A percentile compares a stretch with the other conserved stretches of the same genome.
Evolutionary conservation across 495 filamentous ascomycete species (phyloP).

Genomic region (Xylaria cubensis): DNA sequence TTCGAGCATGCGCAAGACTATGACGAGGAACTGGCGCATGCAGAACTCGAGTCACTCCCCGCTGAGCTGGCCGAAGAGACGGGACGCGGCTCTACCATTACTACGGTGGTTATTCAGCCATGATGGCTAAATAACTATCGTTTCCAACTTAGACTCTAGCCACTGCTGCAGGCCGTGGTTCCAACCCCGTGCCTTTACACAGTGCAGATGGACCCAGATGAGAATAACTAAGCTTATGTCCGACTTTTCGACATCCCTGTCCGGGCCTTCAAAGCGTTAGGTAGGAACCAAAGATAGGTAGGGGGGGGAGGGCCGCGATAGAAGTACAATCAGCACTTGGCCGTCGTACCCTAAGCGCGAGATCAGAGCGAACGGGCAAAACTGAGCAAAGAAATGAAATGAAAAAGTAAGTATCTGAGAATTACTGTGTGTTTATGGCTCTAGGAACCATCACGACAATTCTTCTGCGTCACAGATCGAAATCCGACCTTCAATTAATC

Average conservation of each 20-base stretch:
- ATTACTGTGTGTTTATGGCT: background rate
- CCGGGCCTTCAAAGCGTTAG: constrained; percentile 10
- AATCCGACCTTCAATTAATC: background rate
- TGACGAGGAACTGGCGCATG: constrained; percentile 24
- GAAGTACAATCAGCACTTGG: no score
- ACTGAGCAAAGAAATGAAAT: background rate
- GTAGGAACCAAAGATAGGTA: no score
- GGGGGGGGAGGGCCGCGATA: no score
- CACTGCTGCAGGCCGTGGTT: constrained; percentile 10
- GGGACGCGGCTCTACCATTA: constrained; percentile 23
- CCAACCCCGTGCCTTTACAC: constrained; percentile 10
- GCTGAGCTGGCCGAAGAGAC: constrained; percentile 29
- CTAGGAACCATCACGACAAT: background rate
- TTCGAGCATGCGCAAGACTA: constrained; percentile 28
- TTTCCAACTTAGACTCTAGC: background rate
- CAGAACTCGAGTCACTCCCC: constrained; percentile 25
- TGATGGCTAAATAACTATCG: constrained; percentile 9
- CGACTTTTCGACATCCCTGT: constrained; percentile 3
- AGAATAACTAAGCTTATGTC: constrained; percentile 5
- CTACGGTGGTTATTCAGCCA: constrained; percentile 11
- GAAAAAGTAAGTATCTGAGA: background rate
- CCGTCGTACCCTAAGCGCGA: no score
- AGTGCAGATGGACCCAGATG: background rate
- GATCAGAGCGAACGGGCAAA: no score
- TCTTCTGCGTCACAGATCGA: background rate